These are phyloP conservation scores for Clavispora asparagi DNA, from an alignment of 805 yeast genomes.

Conservation along the genomic window DNA sequence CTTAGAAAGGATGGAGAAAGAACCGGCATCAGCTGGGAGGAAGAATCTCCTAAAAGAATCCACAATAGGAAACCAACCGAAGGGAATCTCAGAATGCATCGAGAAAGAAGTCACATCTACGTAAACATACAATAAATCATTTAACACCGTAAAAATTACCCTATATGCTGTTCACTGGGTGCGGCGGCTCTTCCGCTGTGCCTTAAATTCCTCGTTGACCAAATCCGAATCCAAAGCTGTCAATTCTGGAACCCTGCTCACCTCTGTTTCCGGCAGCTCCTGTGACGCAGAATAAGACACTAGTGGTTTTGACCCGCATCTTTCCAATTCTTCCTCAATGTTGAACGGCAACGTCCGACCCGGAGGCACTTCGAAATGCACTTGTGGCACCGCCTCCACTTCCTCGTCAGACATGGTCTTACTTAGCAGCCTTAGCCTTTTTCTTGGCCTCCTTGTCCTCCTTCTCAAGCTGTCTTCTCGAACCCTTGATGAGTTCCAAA, in stretches of 20 bases:
- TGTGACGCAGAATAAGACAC: neutral
- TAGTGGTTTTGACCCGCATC: neutral
- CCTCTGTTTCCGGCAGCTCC: neutral
- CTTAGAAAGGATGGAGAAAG: too few species aligned
- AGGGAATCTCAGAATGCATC: too few species aligned
- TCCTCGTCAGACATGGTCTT: constrained; percentile 4
- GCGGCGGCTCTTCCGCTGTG: constrained; percentile 1
- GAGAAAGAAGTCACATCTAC: neutral
- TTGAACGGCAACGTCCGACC: neutral
- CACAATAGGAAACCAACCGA: too few species aligned
- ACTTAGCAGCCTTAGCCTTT: constrained; percentile 6
- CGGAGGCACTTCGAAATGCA: neutral
- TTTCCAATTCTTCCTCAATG: neutral
- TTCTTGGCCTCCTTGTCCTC: constrained; percentile 37
- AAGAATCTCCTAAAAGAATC: too few species aligned
- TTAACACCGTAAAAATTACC: neutral
- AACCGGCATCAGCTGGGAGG: too few species aligned
- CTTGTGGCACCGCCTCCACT: constrained; percentile 7
- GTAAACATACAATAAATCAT: too few species aligned
- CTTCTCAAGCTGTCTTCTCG: constrained; percentile 77
- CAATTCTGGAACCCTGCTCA: constrained; percentile 17
- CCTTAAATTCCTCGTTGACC: constrained; percentile 11
- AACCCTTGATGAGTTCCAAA: constrained; percentile 84
- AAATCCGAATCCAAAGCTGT: constrained; percentile 25
- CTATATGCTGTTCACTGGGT: neutral